phyloP scores from a whole-genome alignment of 352 stramenopile species.

The Pythium rhizo-oryzae region DNA sequence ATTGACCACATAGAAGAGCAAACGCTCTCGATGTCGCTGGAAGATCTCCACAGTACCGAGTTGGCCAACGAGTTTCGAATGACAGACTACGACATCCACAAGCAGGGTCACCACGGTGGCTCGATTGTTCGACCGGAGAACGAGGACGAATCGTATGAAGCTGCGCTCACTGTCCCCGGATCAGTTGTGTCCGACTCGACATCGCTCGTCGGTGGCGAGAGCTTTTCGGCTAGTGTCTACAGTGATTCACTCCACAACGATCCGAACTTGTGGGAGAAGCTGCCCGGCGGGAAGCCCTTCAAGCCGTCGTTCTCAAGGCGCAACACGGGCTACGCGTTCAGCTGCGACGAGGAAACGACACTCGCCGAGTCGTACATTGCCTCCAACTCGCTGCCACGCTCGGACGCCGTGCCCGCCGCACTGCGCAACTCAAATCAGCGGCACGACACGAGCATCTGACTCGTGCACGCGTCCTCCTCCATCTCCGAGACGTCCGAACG shows the following conservation, averaged over 20 bases:
- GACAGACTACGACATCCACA: constrained; percentile 46
- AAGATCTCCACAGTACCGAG: constrained; percentile 59
- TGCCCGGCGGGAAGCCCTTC: constrained; percentile 37
- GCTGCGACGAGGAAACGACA: constrained; percentile 83
- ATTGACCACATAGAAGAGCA: constrained; percentile 78
- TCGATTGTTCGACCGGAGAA: constrained; percentile 13
- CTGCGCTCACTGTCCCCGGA: constrained; percentile 12
- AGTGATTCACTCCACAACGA: constrained; percentile 56
- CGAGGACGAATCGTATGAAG: constrained; percentile 14
- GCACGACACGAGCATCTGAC: constrained; percentile 21
- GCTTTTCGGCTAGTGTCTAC: constrained; percentile 69
- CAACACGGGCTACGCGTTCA: constrained; percentile 83
- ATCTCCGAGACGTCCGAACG: constrained; percentile 22
- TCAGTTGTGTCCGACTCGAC: constrained; percentile 32
- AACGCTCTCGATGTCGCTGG: constrained; percentile 76
- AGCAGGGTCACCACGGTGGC: constrained; percentile 8
- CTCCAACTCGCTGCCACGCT: constrained; percentile 72
- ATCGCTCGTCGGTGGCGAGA: constrained; percentile 35
- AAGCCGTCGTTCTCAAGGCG: constrained; percentile 39
- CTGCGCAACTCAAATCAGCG: constrained; percentile 55
- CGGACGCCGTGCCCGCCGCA: constrained; percentile 62
- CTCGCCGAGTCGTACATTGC: constrained; percentile 84
- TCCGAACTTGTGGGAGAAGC: constrained; percentile 41
- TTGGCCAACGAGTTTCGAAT: constrained; percentile 53
- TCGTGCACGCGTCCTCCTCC: constrained; percentile 24